Evolutionary conservation across 345 rosid species (phyloP).

Genomic region (Citrus glauca): DNA sequence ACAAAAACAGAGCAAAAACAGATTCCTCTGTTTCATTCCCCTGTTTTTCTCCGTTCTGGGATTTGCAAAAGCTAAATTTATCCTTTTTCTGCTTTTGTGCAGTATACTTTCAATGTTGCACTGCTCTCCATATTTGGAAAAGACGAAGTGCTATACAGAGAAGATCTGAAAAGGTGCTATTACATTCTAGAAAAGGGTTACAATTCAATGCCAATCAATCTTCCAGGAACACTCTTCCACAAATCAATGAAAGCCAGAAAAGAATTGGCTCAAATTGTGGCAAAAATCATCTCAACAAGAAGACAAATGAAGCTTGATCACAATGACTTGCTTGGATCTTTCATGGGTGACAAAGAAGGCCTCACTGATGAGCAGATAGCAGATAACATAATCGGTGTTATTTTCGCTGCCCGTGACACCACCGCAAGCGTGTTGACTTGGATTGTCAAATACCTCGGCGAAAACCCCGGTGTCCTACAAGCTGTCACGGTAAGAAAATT

Average conservation of each 20-base stretch:
- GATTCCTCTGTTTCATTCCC: conserved; percentile 27
- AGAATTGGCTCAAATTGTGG: conserved; percentile 66
- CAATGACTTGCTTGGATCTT: conserved; percentile 67
- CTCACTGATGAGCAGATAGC: conserved; percentile 77
- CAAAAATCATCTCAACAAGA: conserved; percentile 51
- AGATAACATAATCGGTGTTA: conserved; percentile 82
- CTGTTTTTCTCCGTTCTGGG: conserved; percentile 9
- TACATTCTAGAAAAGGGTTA: conserved; percentile 90
- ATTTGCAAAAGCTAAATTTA: neutral
- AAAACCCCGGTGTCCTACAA: conserved; percentile 60
- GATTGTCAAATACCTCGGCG: conserved; percentile 79
- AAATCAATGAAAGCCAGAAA: conserved; percentile 88
- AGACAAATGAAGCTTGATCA: conserved; percentile 38
- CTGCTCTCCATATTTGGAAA: conserved; percentile 75
- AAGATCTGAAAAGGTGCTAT: conserved; percentile 80
- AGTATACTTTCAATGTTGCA: conserved; percentile 87
- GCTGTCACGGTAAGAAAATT: conserved; percentile 66
- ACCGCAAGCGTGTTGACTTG: conserved; percentile 84
- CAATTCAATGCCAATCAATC: conserved; percentile 93
- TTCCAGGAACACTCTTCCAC: conserved; percentile 90
- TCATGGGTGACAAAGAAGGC: conserved; percentile 71
- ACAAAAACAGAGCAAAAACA: conserved; percentile 21
- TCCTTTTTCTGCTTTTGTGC: conserved; percentile 1
- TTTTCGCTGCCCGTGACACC: conserved; percentile 90
- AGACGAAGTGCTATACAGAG: conserved; percentile 58